These are phyloP conservation scores for Boletellus emodensis DNA, from an alignment of 768 basidiomycete species.

Conservation along the genomic window DNA sequence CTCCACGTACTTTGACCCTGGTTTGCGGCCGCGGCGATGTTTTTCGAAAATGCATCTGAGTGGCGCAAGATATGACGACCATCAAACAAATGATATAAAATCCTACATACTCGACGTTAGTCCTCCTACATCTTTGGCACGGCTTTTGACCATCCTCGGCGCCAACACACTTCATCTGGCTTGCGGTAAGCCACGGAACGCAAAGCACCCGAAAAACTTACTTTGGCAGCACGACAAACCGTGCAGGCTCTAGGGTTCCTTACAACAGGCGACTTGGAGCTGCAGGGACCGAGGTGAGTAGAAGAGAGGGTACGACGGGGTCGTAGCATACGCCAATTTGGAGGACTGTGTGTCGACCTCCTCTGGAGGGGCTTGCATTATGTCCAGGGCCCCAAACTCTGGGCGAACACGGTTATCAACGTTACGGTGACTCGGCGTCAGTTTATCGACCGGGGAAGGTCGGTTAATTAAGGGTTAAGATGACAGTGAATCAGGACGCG, in stretches of 20 bases:
- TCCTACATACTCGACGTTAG: constrained; percentile 62
- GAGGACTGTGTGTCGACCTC: constrained; percentile 28
- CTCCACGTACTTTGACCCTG: constrained; percentile 73
- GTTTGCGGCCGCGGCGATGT: constrained; percentile 83
- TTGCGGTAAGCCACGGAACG: constrained; percentile 14
- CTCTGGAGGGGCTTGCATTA: constrained; percentile 29
- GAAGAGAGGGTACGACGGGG: constrained; percentile 4
- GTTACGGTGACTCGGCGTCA: constrained; percentile 39
- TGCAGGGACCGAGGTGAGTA: constrained; percentile 17
- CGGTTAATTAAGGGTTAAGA: constrained; percentile 37
- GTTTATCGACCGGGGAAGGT: constrained; percentile 40
- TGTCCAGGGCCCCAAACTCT: constrained; percentile 15
- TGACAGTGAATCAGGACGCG: constrained; percentile 19
- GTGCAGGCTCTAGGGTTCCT: constrained; percentile 68
- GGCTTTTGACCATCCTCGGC: constrained; percentile 79
- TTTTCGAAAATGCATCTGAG: constrained; percentile 81
- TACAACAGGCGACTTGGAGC: constrained; percentile 42
- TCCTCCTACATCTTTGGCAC: constrained; percentile 82
- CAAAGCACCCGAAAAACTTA: constrained; percentile 24
- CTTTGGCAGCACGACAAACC: constrained; percentile 83
- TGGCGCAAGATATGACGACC: constrained; percentile 14
- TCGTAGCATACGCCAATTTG: constrained; percentile 24
- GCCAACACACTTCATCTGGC: constrained; percentile 87
- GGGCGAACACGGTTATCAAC: constrained; percentile 34
- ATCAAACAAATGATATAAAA: constrained; percentile 1